Conservation (phyloP, 108 stramenopile species). For the Skeletonema grethae region DNA sequence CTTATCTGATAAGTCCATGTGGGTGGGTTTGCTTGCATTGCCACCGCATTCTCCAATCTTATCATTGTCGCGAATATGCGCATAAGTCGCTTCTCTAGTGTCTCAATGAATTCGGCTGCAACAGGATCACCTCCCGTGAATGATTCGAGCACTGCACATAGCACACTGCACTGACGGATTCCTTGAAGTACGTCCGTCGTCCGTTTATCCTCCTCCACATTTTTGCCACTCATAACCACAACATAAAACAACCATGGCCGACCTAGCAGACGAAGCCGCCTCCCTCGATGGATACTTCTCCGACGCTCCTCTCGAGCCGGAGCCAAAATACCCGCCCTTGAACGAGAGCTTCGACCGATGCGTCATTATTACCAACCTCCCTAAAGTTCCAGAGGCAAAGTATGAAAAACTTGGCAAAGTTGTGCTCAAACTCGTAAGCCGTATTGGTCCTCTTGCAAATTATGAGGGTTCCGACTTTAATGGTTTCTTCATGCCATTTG, state of each 20-base stretch:
- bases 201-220: not conserved
- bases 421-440: slow-evolving; percentile 65
- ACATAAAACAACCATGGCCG: slow-evolving; percentile 19
- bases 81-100: no score
- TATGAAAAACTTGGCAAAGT: slow-evolving; percentile 80
- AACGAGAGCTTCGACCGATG: slow-evolving; percentile 70
- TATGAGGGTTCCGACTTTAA: slow-evolving; percentile 51
- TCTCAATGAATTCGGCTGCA: no score
- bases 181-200: not conserved
- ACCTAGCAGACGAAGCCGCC: slow-evolving; percentile 73
- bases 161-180: no score
- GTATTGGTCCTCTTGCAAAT: slow-evolving; percentile 66
- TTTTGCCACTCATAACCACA: not conserved
- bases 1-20: no score
- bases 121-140: no score
- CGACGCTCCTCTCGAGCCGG: slow-evolving; percentile 75
- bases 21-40: no score
- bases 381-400: slow-evolving; percentile 80
- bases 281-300: slow-evolving; percentile 86
- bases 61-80: no score
- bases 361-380: slow-evolving; percentile 81
- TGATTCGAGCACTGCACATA: no score
- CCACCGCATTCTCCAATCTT: no score
- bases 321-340: slow-evolving; percentile 77
- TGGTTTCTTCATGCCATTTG: slow-evolving; percentile 70